Conservation (phyloP, 495 filamentous ascomycete genomes). For the Clavariopsis aquatica region DNA sequence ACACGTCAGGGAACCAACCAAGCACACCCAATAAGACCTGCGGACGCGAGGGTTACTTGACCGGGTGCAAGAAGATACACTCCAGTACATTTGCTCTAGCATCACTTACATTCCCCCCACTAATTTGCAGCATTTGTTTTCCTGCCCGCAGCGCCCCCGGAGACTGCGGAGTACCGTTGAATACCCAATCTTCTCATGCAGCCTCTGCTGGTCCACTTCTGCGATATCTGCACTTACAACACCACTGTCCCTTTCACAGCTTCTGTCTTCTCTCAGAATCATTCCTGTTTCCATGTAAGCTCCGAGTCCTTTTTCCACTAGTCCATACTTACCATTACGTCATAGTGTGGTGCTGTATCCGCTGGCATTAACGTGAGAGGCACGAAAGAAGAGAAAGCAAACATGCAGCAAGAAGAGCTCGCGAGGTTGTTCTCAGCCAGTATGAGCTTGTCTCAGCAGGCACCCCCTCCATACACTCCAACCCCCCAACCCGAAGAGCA, state of each 20-base stretch:
- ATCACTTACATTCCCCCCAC: constrained; percentile 20
- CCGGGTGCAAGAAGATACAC: constrained; percentile 16
- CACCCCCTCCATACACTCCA: constrained; percentile 15
- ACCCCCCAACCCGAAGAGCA: constrained; percentile 27
- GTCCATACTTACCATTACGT: constrained; percentile 35
- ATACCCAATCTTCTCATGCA: constrained; percentile 30
- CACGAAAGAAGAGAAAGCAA: constrained; percentile 36
- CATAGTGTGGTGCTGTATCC: constrained; percentile 45
- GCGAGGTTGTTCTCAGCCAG: constrained; percentile 43
- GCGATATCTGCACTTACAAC: constrained; percentile 42
- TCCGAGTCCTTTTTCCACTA: constrained; percentile 13
- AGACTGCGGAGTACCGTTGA: constrained; percentile 6
- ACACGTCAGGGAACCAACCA: constrained; percentile 2
- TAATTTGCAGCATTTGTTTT: constrained; percentile 23
- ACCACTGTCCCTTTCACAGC: constrained; percentile 45
- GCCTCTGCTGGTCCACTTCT: constrained; percentile 46
- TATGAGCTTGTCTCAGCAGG: constrained; percentile 38
- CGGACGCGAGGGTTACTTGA: constrained; percentile 23
- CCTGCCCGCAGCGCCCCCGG: background rate
- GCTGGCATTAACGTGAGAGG: constrained; percentile 39
- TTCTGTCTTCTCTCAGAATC: constrained; percentile 44
- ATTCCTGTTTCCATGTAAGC: constrained; percentile 46
- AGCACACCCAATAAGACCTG: constrained; percentile 10
- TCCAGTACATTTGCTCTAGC: constrained; percentile 8
- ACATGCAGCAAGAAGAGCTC: constrained; percentile 47